Percentiles rank a stretch among this genome's conserved stretches.
phyloP scores from a whole-genome alignment of 1,284 basidiomycete genomes.

The Sanghuangporus baumii region DNA sequence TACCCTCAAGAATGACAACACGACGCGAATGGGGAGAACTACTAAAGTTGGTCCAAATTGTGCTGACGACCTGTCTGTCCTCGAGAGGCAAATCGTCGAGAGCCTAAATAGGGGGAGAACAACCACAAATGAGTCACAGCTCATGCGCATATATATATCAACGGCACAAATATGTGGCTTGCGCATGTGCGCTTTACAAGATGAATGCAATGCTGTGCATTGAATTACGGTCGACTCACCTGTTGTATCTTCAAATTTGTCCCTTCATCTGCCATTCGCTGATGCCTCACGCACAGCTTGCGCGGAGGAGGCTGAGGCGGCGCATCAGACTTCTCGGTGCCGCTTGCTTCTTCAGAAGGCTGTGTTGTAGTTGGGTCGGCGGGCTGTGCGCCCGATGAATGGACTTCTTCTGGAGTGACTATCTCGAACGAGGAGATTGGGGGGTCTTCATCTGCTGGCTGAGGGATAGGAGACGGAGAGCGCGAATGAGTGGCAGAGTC shows the following conservation, averaged over 20 bases:
- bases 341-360: background rate
- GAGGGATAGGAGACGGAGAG: constrained; percentile 33
- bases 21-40: constrained; percentile 88
- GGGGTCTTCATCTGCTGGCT: constrained; percentile 21
- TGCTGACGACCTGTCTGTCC: constrained; percentile 87
- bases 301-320: constrained; percentile 42
- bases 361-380: constrained; percentile 11
- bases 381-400: constrained; percentile 9
- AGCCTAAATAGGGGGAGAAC: constrained; percentile 47
- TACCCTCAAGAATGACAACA: constrained; percentile 91
- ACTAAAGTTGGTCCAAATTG: constrained; percentile 96
- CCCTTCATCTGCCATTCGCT: constrained; percentile 96
- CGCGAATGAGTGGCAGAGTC: constrained; percentile 9
- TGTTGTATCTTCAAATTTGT: constrained; percentile 90
- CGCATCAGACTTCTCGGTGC: constrained; percentile 19
- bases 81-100: constrained; percentile 87
- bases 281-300: constrained; percentile 87
- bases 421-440: constrained; percentile 29
- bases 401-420: constrained; percentile 22
- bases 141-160: background rate
- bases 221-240: constrained; percentile 42
- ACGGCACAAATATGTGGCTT: background rate
- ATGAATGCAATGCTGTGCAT: background rate
- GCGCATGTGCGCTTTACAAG: background rate
- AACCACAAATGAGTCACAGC: constrained; percentile 2